Evolutionary conservation across 2,329 filamentous ascomycete genomes (phyloP).

Genomic region (Colletotrichum sp.): DNA sequence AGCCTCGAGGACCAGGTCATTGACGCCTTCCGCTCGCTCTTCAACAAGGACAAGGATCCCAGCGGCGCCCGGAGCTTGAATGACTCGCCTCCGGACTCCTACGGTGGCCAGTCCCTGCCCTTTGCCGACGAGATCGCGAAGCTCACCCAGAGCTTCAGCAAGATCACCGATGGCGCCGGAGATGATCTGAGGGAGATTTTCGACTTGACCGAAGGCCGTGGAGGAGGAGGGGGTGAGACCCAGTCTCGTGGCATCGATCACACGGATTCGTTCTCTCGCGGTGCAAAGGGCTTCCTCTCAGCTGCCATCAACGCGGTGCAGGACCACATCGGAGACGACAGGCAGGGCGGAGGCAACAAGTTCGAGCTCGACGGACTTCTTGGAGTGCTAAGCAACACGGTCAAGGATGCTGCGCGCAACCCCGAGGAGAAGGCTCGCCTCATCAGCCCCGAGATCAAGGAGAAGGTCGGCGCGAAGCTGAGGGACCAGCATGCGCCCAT

Average conservation of each 20-base stretch:
- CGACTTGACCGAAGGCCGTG: slow-evolving; percentile 40
- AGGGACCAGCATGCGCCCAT: slow-evolving; percentile 46
- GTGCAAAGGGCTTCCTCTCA: slow-evolving; percentile 42
- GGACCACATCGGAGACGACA: slow-evolving; percentile 39
- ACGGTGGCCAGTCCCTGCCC: slow-evolving; percentile 44
- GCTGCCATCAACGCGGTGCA: slow-evolving; percentile 45
- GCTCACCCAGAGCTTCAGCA: slow-evolving; percentile 43
- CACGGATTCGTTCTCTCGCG: slow-evolving; percentile 28
- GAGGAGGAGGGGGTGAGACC: slow-evolving; percentile 19
- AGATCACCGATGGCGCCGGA: slow-evolving; percentile 43
- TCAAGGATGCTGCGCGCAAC: slow-evolving; percentile 49
- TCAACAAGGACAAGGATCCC: slow-evolving; percentile 36
- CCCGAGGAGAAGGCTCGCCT: slow-evolving; percentile 50
- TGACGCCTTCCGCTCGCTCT: slow-evolving; percentile 49
- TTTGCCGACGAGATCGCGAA: slow-evolving; percentile 51
- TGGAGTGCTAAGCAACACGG: slow-evolving; percentile 44
- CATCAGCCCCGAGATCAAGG: slow-evolving; percentile 52
- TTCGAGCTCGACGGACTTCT: slow-evolving; percentile 49
- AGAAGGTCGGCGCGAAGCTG: slow-evolving; percentile 43
- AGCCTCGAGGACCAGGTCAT: slow-evolving; percentile 48
- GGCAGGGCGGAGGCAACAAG: slow-evolving; percentile 30
- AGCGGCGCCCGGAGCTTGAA: slow-evolving; percentile 29
- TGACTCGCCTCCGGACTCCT: slow-evolving; percentile 41
- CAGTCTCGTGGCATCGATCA: slow-evolving; percentile 27
- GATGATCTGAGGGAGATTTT: slow-evolving; percentile 50